Conservation (phyloP, 192 early-diverging fungal genomes). For the Martensiomyces pterosporus region DNA sequence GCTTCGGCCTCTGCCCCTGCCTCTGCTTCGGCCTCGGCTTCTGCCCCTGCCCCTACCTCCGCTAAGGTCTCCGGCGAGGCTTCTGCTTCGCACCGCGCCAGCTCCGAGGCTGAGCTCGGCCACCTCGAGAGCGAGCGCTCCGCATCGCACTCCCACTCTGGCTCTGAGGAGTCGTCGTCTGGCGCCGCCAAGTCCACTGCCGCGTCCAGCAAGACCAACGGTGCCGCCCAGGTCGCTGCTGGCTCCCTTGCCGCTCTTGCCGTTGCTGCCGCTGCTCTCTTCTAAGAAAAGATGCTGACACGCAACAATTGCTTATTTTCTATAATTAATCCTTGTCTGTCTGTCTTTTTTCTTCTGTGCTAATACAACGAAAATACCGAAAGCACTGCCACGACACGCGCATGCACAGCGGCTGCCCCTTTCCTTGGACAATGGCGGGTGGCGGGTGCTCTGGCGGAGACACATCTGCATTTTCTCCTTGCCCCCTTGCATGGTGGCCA, state of each 20-base stretch:
- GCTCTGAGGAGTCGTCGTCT: background rate
- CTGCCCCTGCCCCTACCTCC: background rate
- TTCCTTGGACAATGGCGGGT: too few relatives aligned
- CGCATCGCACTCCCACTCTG: background rate
- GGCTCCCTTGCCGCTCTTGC: slow-evolving; percentile 28
- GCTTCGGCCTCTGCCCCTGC: background rate
- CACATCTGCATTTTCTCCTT: too few relatives aligned
- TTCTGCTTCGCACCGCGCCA: background rate
- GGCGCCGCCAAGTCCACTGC: background rate
- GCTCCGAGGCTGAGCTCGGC: background rate
- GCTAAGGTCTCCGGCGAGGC: slow-evolving; percentile 2
- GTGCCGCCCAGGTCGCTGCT: slow-evolving; percentile 32
- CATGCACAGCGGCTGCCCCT: too few relatives aligned
- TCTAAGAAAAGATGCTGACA: too few relatives aligned
- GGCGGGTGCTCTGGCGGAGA: too few relatives aligned
- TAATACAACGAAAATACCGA: background rate
- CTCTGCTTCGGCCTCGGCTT: background rate
- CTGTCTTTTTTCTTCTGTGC: background rate
- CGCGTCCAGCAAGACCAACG: slow-evolving; percentile 7
- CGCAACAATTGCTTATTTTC: too few relatives aligned
- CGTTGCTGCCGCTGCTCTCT: slow-evolving; percentile 36
- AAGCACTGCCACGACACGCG: too few relatives aligned
- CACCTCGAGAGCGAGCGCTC: background rate
- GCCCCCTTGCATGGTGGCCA: too few relatives aligned
- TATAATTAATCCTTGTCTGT: slow-evolving; percentile 6